These are phyloP conservation scores for Zarea fungicola DNA, from an alignment of 2,329 filamentous ascomycete genomes.

Conservation along the genomic window DNA sequence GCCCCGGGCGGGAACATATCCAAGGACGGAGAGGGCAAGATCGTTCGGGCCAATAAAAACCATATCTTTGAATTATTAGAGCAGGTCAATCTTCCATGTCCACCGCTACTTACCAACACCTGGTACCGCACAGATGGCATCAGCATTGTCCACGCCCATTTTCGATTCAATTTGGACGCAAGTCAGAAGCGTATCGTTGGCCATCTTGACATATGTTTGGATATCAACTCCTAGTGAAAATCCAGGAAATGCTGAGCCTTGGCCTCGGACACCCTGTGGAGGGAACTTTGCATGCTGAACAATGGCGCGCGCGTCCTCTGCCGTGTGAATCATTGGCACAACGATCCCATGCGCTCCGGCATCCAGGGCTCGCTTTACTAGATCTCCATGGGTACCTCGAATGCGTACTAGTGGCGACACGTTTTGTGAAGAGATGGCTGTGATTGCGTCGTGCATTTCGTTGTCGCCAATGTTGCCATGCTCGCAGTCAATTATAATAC, in stretches of 20 bases:
- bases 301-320: constrained; percentile 34
- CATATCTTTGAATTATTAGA: constrained; percentile 25
- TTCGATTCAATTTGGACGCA: constrained; percentile 41
- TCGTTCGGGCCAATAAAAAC: constrained; percentile 43
- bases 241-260: constrained; percentile 38
- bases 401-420: constrained; percentile 38
- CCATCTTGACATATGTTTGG: constrained; percentile 36
- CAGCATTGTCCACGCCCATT: constrained; percentile 40
- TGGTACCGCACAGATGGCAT: constrained; percentile 31
- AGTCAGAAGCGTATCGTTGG: constrained; percentile 39
- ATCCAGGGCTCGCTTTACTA: constrained; percentile 39
- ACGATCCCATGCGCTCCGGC: constrained; percentile 40
- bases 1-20: constrained; percentile 39
- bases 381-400: constrained; percentile 25
- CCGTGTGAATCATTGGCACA: constrained; percentile 38
- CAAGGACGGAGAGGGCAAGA: constrained; percentile 32
- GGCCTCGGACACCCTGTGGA: constrained; percentile 36
- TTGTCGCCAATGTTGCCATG: constrained; percentile 39
- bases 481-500: constrained; percentile 43
- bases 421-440: constrained; percentile 35
- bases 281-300: constrained; percentile 40
- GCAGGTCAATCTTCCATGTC: not conserved
- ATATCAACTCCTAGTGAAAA: constrained; percentile 32
- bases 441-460: constrained; percentile 40
- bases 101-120: constrained; percentile 24